These are phyloP conservation scores for Starmerella gropengiesseri DNA, from an alignment of 805 yeast species.

Conservation along the genomic window DNA sequence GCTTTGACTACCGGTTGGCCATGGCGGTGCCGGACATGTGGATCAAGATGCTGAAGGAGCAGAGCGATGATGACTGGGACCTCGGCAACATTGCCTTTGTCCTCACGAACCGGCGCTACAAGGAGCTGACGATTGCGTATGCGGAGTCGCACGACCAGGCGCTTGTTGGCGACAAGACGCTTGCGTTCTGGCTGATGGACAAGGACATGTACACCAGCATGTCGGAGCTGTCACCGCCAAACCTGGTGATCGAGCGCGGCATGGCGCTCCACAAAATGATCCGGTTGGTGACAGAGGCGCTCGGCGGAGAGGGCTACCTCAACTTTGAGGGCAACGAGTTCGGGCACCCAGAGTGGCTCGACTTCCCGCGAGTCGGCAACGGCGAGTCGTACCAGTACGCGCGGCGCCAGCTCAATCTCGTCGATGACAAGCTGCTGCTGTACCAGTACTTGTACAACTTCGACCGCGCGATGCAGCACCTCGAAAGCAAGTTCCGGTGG, in stretches of 20 bases:
- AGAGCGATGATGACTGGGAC: conserved; percentile 83
- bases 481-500: conserved; percentile 65
- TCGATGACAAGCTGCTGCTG: conserved; percentile 67
- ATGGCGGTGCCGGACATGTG: conserved; percentile 99
- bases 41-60: conserved; percentile 85
- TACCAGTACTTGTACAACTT: conserved; percentile 71
- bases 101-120: conserved; percentile 76
- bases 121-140: conserved; percentile 80
- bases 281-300: conserved; percentile 69
- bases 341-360: conserved; percentile 99
- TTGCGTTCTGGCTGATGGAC: conserved; percentile 98
- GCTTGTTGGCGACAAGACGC: conserved; percentile 88
- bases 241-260: conserved; percentile 80
- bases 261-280: conserved; percentile 84
- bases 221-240: conserved; percentile 63
- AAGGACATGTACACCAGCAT: conserved; percentile 95
- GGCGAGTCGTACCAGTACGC: conserved; percentile 85
- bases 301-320: conserved; percentile 96
- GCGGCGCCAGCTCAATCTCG: conserved; percentile 83
- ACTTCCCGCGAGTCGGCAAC: conserved; percentile 88
- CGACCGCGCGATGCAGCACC: conserved; percentile 72
- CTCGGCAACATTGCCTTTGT: conserved; percentile 69
- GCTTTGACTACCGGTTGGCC: conserved; percentile 84
- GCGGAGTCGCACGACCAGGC: conserved; percentile 98
- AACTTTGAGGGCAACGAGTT: conserved; percentile 97